phyloP scores from a whole-genome alignment of 1,139 yeast species.

The Suhomyces choctaworum region DNA sequence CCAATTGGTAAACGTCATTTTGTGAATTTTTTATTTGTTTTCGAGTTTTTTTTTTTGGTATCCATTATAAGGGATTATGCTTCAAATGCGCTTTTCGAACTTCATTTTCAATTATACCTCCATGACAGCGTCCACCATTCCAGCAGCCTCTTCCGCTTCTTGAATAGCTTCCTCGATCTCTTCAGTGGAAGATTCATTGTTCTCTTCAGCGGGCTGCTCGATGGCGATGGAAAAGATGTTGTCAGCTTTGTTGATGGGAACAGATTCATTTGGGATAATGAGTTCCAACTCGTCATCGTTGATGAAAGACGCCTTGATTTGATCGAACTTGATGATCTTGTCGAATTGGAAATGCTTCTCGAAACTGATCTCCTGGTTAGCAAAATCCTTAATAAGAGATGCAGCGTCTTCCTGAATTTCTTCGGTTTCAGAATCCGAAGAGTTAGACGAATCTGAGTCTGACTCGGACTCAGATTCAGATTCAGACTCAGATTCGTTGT shows the following conservation, averaged over 20 bases:
- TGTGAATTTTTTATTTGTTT: slow-evolving; percentile 1
- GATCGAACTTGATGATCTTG: slow-evolving; percentile 39
- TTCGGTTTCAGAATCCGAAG: slow-evolving; percentile 27
- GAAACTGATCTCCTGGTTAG: slow-evolving; percentile 43
- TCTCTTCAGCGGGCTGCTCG: slow-evolving; percentile 18
- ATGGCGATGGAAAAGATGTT: slow-evolving; percentile 30
- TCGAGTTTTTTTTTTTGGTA: slow-evolving; percentile 1
- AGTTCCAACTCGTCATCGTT: slow-evolving; percentile 46
- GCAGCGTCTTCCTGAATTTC: slow-evolving; percentile 47
- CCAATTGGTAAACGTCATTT: slow-evolving; percentile 4
- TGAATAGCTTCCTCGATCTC: slow-evolving; percentile 14
- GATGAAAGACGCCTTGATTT: slow-evolving; percentile 42
- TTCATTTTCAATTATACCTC: slow-evolving; percentile 5
- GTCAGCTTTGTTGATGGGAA: slow-evolving; percentile 24
- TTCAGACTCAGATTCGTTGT: slow-evolving; percentile 16
- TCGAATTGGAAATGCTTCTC: slow-evolving; percentile 50
- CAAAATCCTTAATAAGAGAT: slow-evolving; percentile 40
- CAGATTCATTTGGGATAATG: slow-evolving; percentile 41
- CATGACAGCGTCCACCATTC: slow-evolving; percentile 11
- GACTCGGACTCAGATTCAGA: slow-evolving; percentile 19
- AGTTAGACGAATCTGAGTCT: slow-evolving; percentile 14
- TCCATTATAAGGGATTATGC: not conserved
- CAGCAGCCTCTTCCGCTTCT: slow-evolving; percentile 2
- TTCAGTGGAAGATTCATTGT: slow-evolving; percentile 15
- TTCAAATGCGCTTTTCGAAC: not conserved